phyloP scores from a whole-genome alignment of 2,329 filamentous ascomycete species.

The Leptographium radiaticola region DNA sequence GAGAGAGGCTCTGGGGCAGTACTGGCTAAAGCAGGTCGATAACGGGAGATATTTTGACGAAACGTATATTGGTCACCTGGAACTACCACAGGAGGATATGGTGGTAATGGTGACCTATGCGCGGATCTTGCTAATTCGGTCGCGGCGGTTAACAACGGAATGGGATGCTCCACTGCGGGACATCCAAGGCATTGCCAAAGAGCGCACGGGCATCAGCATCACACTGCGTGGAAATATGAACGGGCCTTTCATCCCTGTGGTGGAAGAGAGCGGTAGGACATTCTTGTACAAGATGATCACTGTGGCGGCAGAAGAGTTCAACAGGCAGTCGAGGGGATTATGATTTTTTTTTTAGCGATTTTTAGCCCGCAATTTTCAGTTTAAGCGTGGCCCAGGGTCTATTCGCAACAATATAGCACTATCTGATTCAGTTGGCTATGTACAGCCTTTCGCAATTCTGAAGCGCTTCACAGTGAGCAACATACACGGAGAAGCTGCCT shows the following conservation, averaged over 20 bases:
- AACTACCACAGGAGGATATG: slow-evolving; percentile 79
- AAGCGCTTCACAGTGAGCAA: too few species aligned
- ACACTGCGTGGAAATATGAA: slow-evolving; percentile 81
- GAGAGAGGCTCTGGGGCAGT: slow-evolving; percentile 90
- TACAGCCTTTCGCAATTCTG: too few species aligned
- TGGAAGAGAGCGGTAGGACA: slow-evolving; percentile 62
- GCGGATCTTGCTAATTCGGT: slow-evolving; percentile 80
- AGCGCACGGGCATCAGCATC: slow-evolving; percentile 84
- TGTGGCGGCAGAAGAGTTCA: slow-evolving; percentile 54
- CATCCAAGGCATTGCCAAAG: slow-evolving; percentile 92
- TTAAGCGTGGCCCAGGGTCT: too few species aligned
- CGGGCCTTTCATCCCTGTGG: slow-evolving; percentile 86
- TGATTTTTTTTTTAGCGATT: neutral
- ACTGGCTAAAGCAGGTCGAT: slow-evolving; percentile 97
- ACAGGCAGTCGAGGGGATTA: slow-evolving; percentile 32
- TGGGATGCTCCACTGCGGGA: slow-evolving; percentile 97
- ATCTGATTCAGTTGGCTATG: too few species aligned
- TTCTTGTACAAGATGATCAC: slow-evolving; percentile 55
- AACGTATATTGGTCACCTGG: slow-evolving; percentile 90
- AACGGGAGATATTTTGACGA: slow-evolving; percentile 98
- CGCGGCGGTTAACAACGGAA: slow-evolving; percentile 72
- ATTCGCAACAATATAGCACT: too few species aligned
- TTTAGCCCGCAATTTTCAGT: neutral
- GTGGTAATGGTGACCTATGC: slow-evolving; percentile 80
- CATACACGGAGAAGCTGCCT: too few species aligned